A percentile compares a stretch with the other conserved stretches of the same genome.
Evolutionary conservation across 768 basidiomycete species (phyloP).

Genomic region (Leccinum longicurvipes): DNA sequence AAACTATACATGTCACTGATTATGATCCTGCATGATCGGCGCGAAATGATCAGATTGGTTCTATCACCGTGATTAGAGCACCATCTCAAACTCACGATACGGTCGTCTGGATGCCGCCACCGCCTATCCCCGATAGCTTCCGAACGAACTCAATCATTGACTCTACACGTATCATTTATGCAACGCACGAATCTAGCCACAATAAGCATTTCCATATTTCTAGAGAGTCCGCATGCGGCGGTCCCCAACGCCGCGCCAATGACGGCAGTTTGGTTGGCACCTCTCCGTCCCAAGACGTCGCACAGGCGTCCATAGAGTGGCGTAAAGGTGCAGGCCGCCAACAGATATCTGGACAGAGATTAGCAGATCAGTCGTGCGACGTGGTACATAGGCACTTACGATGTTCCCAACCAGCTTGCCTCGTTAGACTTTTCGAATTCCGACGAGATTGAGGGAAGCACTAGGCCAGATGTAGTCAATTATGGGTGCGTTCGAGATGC

Average conservation of each 20-base stretch:
- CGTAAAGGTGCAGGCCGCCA: constrained; percentile 76
- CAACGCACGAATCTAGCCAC: constrained; percentile 65
- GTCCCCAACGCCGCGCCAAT: constrained; percentile 61
- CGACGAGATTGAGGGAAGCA: constrained; percentile 75
- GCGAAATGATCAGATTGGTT: constrained; percentile 17
- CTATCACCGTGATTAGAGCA: not conserved
- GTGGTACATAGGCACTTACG: constrained; percentile 39
- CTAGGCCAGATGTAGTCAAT: constrained; percentile 34
- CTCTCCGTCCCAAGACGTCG: constrained; percentile 68
- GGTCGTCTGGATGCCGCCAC: constrained; percentile 72
- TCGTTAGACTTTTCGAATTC: constrained; percentile 76
- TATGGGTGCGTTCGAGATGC: constrained; percentile 1
- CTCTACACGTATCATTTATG: not conserved
- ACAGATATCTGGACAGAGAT: constrained; percentile 51
- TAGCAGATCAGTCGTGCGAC: not conserved
- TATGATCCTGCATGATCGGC: constrained; percentile 48
- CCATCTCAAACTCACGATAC: constrained; percentile 47
- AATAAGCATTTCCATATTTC: constrained; percentile 69
- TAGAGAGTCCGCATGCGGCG: constrained; percentile 56
- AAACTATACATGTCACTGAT: constrained; percentile 80
- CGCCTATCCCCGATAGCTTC: constrained; percentile 74
- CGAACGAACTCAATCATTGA: not conserved
- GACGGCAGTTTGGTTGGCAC: constrained; percentile 65
- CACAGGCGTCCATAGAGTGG: constrained; percentile 74
- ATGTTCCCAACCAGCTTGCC: constrained; percentile 80